phyloP scores from a whole-genome alignment of 305 asterid species.

The Stenogyne calaminthoides region DNA sequence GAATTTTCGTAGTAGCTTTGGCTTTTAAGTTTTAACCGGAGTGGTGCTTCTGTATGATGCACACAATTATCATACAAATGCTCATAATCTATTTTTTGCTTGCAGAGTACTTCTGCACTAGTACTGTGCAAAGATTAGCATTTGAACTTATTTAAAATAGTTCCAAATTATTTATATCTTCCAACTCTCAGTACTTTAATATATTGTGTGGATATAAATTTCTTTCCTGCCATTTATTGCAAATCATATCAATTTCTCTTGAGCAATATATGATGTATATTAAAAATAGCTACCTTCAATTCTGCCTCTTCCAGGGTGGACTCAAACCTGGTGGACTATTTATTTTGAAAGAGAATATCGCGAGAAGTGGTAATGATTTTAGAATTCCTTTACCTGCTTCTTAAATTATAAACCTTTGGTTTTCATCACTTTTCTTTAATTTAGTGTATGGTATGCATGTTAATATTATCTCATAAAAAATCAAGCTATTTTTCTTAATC shows the following conservation, averaged over 20 bases:
- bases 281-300: constrained; percentile 4
- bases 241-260: neutral
- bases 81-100: neutral
- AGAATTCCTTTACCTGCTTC: constrained; percentile 10
- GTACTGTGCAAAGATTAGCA: neutral
- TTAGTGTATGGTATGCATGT: neutral
- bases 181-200: neutral
- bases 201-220: neutral
- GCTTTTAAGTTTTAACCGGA: neutral
- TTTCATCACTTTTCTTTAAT: neutral
- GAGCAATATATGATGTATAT: neutral
- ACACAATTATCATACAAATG: neutral
- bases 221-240: neutral
- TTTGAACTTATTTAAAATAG: neutral
- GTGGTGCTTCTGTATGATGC: neutral
- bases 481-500: too few species aligned
- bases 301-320: constrained; percentile 57
- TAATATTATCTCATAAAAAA: too few species aligned
- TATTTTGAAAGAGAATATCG: constrained; percentile 87
- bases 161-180: neutral
- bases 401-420: neutral
- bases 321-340: constrained; percentile 88
- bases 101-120: neutral
- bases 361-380: constrained; percentile 63
- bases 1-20: neutral